Conservation (phyloP, 1,284 basidiomycete genomes). For the Moesziomyces sp. region DNA sequence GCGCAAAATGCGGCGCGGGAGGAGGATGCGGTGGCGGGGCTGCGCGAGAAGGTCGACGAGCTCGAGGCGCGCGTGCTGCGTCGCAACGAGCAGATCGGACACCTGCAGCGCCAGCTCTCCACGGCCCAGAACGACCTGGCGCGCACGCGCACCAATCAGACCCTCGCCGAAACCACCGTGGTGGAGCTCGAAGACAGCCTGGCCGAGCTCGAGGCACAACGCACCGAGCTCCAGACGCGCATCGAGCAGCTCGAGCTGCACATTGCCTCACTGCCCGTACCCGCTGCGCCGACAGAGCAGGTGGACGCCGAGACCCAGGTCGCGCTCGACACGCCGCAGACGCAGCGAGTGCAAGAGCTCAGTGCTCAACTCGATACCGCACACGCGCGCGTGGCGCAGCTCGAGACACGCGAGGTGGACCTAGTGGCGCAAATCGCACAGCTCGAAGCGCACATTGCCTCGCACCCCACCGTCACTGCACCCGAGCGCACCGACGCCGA, state of each 20-base stretch:
- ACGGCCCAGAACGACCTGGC: constrained; percentile 25
- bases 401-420: background rate
- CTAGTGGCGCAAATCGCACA: background rate
- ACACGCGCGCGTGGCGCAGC: background rate
- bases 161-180: constrained; percentile 32
- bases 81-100: constrained; percentile 48
- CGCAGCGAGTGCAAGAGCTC: background rate
- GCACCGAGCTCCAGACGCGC: constrained; percentile 1
- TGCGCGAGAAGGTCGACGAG: constrained; percentile 14
- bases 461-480: background rate
- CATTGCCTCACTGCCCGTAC: background rate
- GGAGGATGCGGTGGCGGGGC: background rate
- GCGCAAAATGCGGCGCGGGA: background rate
- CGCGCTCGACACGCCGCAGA: background rate
- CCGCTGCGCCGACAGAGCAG: background rate
- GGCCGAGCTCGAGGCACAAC: background rate
- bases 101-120: constrained; percentile 29
- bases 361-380: background rate
- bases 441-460: background rate
- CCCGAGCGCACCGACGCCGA: background rate
- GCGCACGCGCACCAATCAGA: constrained; percentile 28
- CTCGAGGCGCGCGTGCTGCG: constrained; percentile 34
- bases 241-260: background rate
- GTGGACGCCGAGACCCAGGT: background rate
- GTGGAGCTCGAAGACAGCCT: constrained; percentile 22